phyloP scores from a whole-genome alignment of 805 yeast species.

The Yarrowia yakushimensis region DNA sequence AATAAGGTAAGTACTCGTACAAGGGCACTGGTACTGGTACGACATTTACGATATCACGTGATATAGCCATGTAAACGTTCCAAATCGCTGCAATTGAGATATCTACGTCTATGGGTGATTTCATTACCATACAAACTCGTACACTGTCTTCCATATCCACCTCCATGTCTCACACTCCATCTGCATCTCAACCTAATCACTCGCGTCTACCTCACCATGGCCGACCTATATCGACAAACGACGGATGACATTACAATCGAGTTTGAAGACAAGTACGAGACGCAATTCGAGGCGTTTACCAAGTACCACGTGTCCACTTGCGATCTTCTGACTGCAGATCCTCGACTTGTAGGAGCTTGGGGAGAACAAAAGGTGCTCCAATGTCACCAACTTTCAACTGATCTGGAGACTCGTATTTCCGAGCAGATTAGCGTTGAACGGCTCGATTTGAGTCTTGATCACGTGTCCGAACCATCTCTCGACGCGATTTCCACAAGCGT shows the following conservation, averaged over 20 bases:
- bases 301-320: background rate
- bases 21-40: too few species aligned
- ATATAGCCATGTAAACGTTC: too few species aligned
- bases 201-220: background rate
- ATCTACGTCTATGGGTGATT: too few species aligned
- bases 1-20: too few species aligned
- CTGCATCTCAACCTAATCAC: background rate
- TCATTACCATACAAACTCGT: too few species aligned
- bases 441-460: background rate
- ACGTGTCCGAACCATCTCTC: background rate
- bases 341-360: background rate
- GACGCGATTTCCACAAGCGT: constrained; percentile 50
- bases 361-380: background rate
- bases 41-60: too few species aligned
- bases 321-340: background rate
- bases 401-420: background rate
- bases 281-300: background rate
- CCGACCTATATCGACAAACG: constrained; percentile 12
- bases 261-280: background rate
- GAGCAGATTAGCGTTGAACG: background rate
- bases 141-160: too few species aligned
- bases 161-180: too few species aligned
- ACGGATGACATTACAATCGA: constrained; percentile 8
- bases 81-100: too few species aligned
- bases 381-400: background rate